Evolutionary conservation across 768 basidiomycete genomes (phyloP).

Genomic region (Xerocomus spinulosus): DNA sequence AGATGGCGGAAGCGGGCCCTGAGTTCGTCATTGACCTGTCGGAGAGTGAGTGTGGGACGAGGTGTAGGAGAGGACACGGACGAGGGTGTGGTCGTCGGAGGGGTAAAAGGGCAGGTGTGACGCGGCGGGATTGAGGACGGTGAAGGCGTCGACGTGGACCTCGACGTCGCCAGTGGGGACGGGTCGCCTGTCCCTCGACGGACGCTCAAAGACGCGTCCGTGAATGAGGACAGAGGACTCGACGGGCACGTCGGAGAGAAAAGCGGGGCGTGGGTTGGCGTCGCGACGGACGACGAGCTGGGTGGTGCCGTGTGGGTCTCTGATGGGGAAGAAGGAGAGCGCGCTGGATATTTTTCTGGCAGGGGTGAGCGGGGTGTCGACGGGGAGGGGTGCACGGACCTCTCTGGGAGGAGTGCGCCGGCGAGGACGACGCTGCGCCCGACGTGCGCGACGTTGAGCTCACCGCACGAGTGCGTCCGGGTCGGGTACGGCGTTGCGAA

Average conservation of each 20-base stretch:
- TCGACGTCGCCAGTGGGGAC: slow-evolving; percentile 77
- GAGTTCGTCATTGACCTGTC: slow-evolving; percentile 79
- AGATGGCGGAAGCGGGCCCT: slow-evolving; percentile 83
- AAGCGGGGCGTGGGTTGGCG: slow-evolving; percentile 29
- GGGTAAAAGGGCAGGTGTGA: slow-evolving; percentile 78
- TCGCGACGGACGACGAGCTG: slow-evolving; percentile 70
- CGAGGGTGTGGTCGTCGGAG: slow-evolving; percentile 69
- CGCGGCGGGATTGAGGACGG: slow-evolving; percentile 76
- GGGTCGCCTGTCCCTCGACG: slow-evolving; percentile 54
- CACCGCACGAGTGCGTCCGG: slow-evolving; percentile 62
- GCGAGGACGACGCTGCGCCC: slow-evolving; percentile 64
- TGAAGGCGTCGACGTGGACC: slow-evolving; percentile 64
- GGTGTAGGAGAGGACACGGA: slow-evolving; percentile 35
- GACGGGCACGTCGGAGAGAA: slow-evolving; percentile 60
- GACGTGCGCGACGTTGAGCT: slow-evolving; percentile 47
- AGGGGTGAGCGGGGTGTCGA: slow-evolving; percentile 33
- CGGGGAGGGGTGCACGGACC: slow-evolving; percentile 43
- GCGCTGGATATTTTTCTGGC: slow-evolving; percentile 61
- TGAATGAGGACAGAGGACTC: slow-evolving; percentile 77
- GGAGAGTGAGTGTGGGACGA: background rate
- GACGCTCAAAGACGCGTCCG: slow-evolving; percentile 66
- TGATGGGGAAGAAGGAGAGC: slow-evolving; percentile 83
- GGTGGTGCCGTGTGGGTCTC: slow-evolving; percentile 68
- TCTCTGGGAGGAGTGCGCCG: slow-evolving; percentile 79
- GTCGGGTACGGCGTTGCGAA: slow-evolving; percentile 54